Evolutionary conservation across 805 yeast genomes (phyloP), one percentile per base, ranked within the genome.

Genomic region (Saturnispora quitensis): DNA sequence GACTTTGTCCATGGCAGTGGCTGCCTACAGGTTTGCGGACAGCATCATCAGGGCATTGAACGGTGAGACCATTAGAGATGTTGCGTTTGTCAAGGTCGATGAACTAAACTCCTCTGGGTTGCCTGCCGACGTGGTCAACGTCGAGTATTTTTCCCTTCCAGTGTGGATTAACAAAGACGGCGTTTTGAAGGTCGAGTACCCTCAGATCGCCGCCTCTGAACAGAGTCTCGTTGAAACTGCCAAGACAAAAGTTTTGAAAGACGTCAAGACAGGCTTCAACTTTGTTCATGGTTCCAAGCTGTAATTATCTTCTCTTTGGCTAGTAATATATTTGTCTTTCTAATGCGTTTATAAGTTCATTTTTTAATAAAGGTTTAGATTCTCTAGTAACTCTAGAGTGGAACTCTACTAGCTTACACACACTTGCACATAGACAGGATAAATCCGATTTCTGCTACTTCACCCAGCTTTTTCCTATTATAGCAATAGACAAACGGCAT

Each of bases 191-290:
- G 56, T 59, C 27, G 44, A 47, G 33, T 60, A 54, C 43, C 64
- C 67, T 2, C 42, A 43, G 12, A 31, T 49, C 10, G 51, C 20
- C 2, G 18, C 18, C 6, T 83, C 82, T 70, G 99, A 91, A 80
- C 84, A 84, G 74, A 85, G 80, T 68, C 80, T 91, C 75, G 78
- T 91, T 65, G 76, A 74, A 63, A 76, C 76, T 59, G 93, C 96
- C 62, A 83, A 89, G 74, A 93, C 84, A 68, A 90, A 96, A 60
- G 81, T 90, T 71, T 77, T 82, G 74, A 81, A 81, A 75, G 90
- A 89, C 82, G 89, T 90, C 72, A 77, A 81, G 68, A 93, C 91
- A 85, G 99, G 98, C 77, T 81, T 82, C 64, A 84, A 81, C 55
- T 93, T 91, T 67, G 90, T 87, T 62, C 51, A 49, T 49, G 51